A percentile compares a stretch with the other conserved stretches of the same genome.
phyloP scores from a whole-genome alignment of 2,329 filamentous ascomycete genomes.

The Cladosporium sp. region DNA sequence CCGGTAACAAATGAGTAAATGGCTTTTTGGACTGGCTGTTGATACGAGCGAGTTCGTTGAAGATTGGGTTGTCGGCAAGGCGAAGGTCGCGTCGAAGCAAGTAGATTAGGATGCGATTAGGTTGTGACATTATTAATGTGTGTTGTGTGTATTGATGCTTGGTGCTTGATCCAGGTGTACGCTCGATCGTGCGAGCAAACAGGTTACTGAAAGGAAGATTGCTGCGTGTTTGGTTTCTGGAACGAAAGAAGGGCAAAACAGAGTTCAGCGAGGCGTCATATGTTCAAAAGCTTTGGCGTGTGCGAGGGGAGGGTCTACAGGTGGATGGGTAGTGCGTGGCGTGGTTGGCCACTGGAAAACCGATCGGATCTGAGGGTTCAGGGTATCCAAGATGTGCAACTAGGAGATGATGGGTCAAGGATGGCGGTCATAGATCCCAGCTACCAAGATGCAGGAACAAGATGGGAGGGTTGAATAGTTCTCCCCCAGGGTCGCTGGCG shows the following conservation, averaged over 20 bases:
- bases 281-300: conserved; percentile 14
- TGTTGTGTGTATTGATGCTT: background rate
- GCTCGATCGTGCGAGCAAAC: background rate
- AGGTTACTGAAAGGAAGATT: conserved; percentile 9
- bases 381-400: conserved; percentile 2
- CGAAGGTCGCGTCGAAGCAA: conserved; percentile 72
- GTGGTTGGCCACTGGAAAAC: conserved; percentile 1
- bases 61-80: conserved; percentile 71
- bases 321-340: conserved; percentile 1
- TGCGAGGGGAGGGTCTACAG: background rate
- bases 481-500: conserved; percentile 3
- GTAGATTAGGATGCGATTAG: conserved; percentile 62
- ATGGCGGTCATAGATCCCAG: conserved; percentile 19
- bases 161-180: conserved; percentile 15
- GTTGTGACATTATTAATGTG: conserved; percentile 13
- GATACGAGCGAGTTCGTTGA: conserved; percentile 57
- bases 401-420: conserved; percentile 5
- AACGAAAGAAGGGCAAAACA: background rate
- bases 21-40: conserved; percentile 48
- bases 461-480: background rate
- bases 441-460: conserved; percentile 18
- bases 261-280: conserved; percentile 9
- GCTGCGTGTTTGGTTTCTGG: background rate
- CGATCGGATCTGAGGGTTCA: conserved; percentile 7
- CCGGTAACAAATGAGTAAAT: conserved; percentile 67